Percentiles rank a stretch among this genome's conserved stretches.
Evolutionary conservation across 495 filamentous ascomycete genomes (phyloP).

Genomic region (Recurvomyces mirabilis): DNA sequence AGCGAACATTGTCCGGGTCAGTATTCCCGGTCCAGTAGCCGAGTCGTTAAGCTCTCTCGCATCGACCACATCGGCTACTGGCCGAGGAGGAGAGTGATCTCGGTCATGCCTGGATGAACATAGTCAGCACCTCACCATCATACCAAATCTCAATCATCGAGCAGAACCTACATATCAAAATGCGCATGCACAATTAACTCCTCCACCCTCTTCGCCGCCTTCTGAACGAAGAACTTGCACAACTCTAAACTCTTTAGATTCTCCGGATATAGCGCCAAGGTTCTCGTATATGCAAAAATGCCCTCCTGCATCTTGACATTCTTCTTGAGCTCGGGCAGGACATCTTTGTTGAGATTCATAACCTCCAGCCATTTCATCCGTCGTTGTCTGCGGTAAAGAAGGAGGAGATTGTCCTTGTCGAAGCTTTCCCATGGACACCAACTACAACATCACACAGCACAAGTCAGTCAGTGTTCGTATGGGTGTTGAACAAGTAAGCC

Average conservation of each 20-base stretch:
- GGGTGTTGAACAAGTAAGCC: no score
- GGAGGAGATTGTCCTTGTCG: slow-evolving; percentile 29
- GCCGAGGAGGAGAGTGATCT: background rate
- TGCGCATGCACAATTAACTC: slow-evolving; percentile 29
- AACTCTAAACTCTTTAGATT: slow-evolving; percentile 24
- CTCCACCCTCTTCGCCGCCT: slow-evolving; percentile 23
- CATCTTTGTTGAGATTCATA: slow-evolving; percentile 27
- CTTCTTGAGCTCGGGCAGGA: slow-evolving; percentile 25
- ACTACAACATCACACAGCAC: slow-evolving; percentile 1
- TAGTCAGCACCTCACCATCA: no score
- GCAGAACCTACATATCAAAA: slow-evolving; percentile 26
- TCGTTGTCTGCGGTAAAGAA: slow-evolving; percentile 32
- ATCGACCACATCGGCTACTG: slow-evolving; percentile 8
- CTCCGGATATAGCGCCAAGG: slow-evolving; percentile 30
- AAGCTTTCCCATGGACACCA: slow-evolving; percentile 33
- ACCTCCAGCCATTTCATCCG: slow-evolving; percentile 31
- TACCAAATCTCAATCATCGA: no score
- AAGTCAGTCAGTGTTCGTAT: background rate
- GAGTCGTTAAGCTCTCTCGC: slow-evolving; percentile 30
- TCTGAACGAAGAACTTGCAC: slow-evolving; percentile 25
- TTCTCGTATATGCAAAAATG: slow-evolving; percentile 25
- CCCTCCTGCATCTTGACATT: slow-evolving; percentile 21
- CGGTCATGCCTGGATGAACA: no score
- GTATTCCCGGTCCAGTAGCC: slow-evolving; percentile 28
- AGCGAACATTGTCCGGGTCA: slow-evolving; percentile 28